Evolutionary conservation across 2,329 filamentous ascomycete species (phyloP), one percentile per base, ranked within the genome.

Genomic region (Parafenestella ontariensis): DNA sequence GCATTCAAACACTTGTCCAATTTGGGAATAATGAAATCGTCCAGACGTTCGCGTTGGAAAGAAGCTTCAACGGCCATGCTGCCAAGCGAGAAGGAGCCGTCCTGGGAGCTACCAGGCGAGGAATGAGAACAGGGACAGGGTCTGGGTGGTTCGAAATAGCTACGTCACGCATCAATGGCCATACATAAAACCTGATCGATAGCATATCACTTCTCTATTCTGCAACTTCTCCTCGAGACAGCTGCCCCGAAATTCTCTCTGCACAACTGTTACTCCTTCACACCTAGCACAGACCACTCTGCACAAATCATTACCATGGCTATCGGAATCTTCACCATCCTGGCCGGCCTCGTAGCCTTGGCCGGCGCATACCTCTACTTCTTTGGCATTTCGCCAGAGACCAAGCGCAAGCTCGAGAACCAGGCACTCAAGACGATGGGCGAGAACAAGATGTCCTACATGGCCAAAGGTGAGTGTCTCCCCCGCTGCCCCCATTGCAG

Each of bases 361-460:
- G 67, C 75, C 20, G 71, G 73, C 57, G 54, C 79, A 46, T 78
- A 76, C 55, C 61, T 82, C 62, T 80, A 78, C 67, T 58, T 82
- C 58, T 81, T 81, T 65, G 80, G 80, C 42, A 78, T 82, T 47
- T 78, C 80, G 2, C 75, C 77, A 0, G 76, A 79, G 56, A 59
- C 77, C 51, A 82, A 82, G 70, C 77, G 78, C 50, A 73, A 77
- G 57, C 67, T 82, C 56, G 78, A 82, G 60, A 71, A 76, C 26
- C 70, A 77, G 49, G 80, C 79, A 3, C 71, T 82, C 34, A 70
- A 80, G 59, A 80, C 79, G n/a, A 82, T 82, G 79, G 80, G 80
- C 54, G 79, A 82, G 65, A 82, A 82, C 71, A 82, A 82, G 64
- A 72, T 76, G 58, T 77, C 74, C 15, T 78, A 77, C 58, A 55